Evolutionary conservation across 2,329 filamentous ascomycete species (phyloP).

Genomic region (Bipolaris victoriae): DNA sequence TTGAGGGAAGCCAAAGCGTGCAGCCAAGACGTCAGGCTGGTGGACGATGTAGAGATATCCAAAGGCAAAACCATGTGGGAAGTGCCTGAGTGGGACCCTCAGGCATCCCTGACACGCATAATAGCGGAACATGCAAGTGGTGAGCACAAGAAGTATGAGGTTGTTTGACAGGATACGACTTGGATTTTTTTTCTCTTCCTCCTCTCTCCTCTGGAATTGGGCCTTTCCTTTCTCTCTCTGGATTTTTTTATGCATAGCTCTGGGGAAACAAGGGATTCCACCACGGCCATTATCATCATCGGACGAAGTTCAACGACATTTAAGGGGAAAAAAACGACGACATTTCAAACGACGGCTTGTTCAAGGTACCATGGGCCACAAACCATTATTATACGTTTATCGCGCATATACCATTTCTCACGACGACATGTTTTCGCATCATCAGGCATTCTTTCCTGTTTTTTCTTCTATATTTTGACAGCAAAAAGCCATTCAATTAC

Average conservation of each 20-base stretch:
- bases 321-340: slow-evolving; percentile 3
- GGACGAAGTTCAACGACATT: not conserved
- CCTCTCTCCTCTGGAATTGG: not conserved
- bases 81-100: slow-evolving; percentile 45
- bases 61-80: slow-evolving; percentile 37
- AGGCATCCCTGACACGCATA: slow-evolving; percentile 27
- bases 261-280: not conserved
- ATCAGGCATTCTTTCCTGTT: not conserved
- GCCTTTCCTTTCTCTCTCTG: not conserved
- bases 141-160: slow-evolving; percentile 27
- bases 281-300: not conserved
- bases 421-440: not conserved
- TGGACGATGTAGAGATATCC: slow-evolving; percentile 13
- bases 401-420: not conserved
- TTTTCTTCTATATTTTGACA: not conserved
- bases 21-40: slow-evolving; percentile 21
- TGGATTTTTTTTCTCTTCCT: not conserved
- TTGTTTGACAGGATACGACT: slow-evolving; percentile 18
- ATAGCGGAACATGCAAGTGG: slow-evolving; percentile 27
- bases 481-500: not conserved
- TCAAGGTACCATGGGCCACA: not conserved
- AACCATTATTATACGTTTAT: not conserved
- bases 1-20: slow-evolving; percentile 43
- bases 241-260: slow-evolving; percentile 10
- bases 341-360: not conserved